Evolutionary conservation across 192 early-diverging fungal genomes (phyloP).

Genomic region (Coemansia sp.): DNA sequence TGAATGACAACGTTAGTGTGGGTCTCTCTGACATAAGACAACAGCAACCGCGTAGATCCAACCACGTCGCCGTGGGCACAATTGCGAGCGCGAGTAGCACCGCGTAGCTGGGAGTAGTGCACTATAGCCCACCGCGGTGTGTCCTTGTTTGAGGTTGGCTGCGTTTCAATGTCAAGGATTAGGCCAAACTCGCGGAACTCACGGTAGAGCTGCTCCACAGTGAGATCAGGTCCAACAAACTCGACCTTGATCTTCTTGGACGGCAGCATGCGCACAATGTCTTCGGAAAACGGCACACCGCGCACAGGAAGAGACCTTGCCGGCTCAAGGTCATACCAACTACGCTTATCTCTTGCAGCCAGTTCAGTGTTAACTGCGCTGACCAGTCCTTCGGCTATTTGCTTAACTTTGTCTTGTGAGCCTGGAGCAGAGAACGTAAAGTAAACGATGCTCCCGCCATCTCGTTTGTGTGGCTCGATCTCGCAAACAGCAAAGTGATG

Average conservation of each 20-base stretch:
- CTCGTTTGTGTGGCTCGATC: conserved; percentile 44
- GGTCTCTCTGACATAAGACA: conserved; percentile 63
- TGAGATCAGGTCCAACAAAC: conserved; percentile 75
- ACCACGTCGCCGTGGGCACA: conserved; percentile 87
- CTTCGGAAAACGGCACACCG: conserved; percentile 74
- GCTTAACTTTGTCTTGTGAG: conserved; percentile 14
- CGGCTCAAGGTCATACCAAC: conserved; percentile 69
- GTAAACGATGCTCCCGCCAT: conserved; percentile 51
- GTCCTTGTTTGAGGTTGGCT: conserved; percentile 70
- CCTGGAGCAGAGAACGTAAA: conserved; percentile 32
- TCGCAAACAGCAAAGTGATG: conserved; percentile 27
- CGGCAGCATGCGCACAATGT: conserved; percentile 60
- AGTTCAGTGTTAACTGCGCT: conserved; percentile 56
- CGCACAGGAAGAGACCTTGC: conserved; percentile 68
- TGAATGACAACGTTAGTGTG: conserved; percentile 63
- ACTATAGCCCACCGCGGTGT: conserved; percentile 78
- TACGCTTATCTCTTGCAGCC: conserved; percentile 57
- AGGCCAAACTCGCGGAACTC: conserved; percentile 80
- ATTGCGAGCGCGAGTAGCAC: conserved; percentile 90
- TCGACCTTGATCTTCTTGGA: conserved; percentile 65
- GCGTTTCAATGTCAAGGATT: conserved; percentile 78
- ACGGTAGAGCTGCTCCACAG: conserved; percentile 68
- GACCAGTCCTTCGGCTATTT: conserved; percentile 27
- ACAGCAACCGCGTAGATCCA: conserved; percentile 63
- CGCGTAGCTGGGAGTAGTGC: conserved; percentile 74